Base-by-base conservation (phyloP, 2,329 filamentous ascomycete genomes). In the Venturiaceae sp. region DNA sequence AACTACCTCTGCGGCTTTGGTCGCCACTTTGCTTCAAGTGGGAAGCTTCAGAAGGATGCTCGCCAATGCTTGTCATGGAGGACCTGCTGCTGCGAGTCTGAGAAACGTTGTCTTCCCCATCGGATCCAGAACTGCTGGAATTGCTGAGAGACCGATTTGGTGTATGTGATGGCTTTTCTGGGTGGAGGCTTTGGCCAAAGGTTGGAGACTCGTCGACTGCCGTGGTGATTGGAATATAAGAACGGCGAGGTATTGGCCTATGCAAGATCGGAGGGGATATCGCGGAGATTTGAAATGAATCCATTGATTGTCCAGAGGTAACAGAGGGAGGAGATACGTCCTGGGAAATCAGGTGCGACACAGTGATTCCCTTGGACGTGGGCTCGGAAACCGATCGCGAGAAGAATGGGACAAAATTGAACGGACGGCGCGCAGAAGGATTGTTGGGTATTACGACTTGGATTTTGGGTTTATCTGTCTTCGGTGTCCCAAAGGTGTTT, bases 361-460 rank as follows among this genome's bases (percentile, higher is more conserved):
- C 57, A 26, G 23, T 52, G 47, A 54, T 55, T 7, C n/a, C 39
- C 61, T 33, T 54, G 58, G 55, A 61, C n/a, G 39, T 19, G 60
- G 32, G 62, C 64, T 46, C 62, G 46, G 41, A 41, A 23, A 19
- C 28, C 33, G 16, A 13, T 34, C 21, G 21, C 14, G 32, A 46
- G 53, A 60, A 66, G 68, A 47, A 52, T 60, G 59, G 62, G 63
- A 58, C 69, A 61, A 57, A 50, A 62, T 63, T 58, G 56, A 63
- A 60, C 28, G 62, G 69, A 28, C 66, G 28, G 13, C 64, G 58
- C 69, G 63, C 34, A 62, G 64, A 56, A 19, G 64, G 64, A 56
- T 66, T 65, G 55, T 62, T 64, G 33, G 71, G 71, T 58, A 74
- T 73, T 46, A 71, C 64, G 21, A 72, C 67, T 61, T 71, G 67